These are phyloP conservation scores for Tardiomyces blankii DNA, from an alignment of 1,139 yeast species.

Conservation along the genomic window DNA sequence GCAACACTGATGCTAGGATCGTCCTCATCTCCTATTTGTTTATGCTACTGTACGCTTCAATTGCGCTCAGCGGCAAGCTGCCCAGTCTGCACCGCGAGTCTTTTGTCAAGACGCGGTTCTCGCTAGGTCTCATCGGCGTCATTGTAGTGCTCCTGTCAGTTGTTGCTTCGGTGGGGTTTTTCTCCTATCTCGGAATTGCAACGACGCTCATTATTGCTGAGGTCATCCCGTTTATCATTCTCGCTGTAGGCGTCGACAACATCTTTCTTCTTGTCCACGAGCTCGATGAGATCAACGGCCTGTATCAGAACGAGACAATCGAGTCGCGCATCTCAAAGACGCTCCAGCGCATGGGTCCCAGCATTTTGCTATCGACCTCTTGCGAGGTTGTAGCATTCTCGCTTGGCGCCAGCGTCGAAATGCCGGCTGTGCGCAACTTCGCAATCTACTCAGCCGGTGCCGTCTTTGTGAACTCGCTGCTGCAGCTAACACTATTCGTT, in stretches of 20 bases:
- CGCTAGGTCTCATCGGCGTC: constrained; percentile 74
- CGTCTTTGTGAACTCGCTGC: constrained; percentile 56
- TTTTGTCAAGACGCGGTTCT: constrained; percentile 53
- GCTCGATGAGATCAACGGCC: constrained; percentile 42
- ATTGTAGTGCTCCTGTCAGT: constrained; percentile 72
- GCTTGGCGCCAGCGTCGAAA: constrained; percentile 68
- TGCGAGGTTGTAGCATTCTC: constrained; percentile 71
- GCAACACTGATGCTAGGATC: constrained; percentile 67
- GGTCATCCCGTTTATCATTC: constrained; percentile 86
- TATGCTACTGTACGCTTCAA: constrained; percentile 86
- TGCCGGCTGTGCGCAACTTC: constrained; percentile 95
- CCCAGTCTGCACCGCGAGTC: constrained; percentile 20
- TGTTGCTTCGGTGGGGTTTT: constrained; percentile 70
- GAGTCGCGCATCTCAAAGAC: constrained; percentile 51
- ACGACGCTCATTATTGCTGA: constrained; percentile 91
- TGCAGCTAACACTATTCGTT: constrained; percentile 76
- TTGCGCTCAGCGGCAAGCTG: constrained; percentile 60
- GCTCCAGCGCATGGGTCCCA: constrained; percentile 71
- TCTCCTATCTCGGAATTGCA: constrained; percentile 61
- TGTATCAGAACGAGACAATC: constrained; percentile 34
- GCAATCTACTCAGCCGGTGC: constrained; percentile 89
- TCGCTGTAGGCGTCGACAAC: constrained; percentile 94
- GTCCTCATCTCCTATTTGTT: constrained; percentile 63
- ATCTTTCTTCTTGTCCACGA: constrained; percentile 81
- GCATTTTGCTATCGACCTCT: constrained; percentile 65